These are phyloP conservation scores for Ogataea glucozyma DNA, from an alignment of 805 yeast genomes.

Conservation along the genomic window DNA sequence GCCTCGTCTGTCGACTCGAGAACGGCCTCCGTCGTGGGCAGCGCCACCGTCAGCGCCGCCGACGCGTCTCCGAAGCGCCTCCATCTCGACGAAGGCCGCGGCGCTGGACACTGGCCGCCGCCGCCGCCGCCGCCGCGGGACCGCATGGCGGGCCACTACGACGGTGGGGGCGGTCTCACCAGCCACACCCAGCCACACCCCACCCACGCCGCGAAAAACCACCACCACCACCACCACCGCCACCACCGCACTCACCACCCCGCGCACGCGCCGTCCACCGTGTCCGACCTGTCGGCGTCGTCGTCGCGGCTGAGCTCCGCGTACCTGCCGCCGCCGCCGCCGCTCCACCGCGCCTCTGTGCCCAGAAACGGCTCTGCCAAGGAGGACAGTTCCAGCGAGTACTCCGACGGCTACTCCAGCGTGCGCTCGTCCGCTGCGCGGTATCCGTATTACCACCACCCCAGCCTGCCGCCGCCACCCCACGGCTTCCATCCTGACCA, in stretches of 20 bases:
- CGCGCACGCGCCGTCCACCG: neutral
- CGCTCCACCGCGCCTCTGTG: constrained; percentile 1
- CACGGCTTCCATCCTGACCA: constrained; percentile 10
- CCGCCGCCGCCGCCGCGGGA: too few species aligned
- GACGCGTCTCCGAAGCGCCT: constrained; percentile 1
- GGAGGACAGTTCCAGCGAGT: constrained; percentile 11
- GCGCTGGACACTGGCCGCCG: too few species aligned
- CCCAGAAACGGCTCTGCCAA: neutral
- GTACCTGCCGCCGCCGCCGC: constrained; percentile 6
- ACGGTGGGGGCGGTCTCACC: too few species aligned
- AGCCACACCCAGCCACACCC: too few species aligned
- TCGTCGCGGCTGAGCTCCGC: neutral
- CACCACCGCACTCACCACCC: neutral
- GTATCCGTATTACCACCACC: constrained; percentile 14
- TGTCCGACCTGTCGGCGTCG: neutral
- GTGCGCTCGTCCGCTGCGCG: constrained; percentile 3
- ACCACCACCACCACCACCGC: neutral
- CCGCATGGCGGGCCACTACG: too few species aligned
- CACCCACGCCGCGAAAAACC: too few species aligned
- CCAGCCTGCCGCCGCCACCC: constrained; percentile 4
- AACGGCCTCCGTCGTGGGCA: constrained; percentile 3
- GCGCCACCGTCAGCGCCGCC: neutral
- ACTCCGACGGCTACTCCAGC: constrained; percentile 12
- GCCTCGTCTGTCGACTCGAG: constrained; percentile 15
- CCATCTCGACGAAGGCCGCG: neutral